Base-by-base conservation (phyloP, 2,329 filamentous ascomycete genomes). In the Penicillium sp. region DNA sequence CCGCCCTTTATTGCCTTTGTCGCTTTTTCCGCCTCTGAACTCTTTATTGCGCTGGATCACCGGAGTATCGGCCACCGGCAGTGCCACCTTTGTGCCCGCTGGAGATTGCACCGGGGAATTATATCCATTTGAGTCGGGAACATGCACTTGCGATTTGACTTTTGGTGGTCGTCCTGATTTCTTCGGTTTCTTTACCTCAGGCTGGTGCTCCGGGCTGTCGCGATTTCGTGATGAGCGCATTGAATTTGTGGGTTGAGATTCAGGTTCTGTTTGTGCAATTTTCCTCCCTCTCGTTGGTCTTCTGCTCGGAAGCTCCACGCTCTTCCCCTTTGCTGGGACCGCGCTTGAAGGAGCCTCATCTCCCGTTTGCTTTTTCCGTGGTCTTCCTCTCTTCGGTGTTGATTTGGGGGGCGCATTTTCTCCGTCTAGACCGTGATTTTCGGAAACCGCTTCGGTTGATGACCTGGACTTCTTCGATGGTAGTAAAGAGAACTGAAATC, bases 31-130 rank as follows among this genome's bases (percentile, higher is more conserved):
- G 56, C 89, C 89, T 59, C 93, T 84, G 84, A 97, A 89, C 69
- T 96, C 92, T 74, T 96, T 95, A 71, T 97, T 97, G 47, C 91
- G 85, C 70, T 90, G 88, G 62, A 96, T 96, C 27, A 97, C 85
- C 0, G 93, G 93, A 13, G 93, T 97, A 70, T 97, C 93, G 65
- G 90, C 91, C 70, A 95, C 89, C 1, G 92, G 92, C 9, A 97
- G 78, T 47, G 90, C 82, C 57, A 97, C 95, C 65, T 90, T 90
- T 55, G 77, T 77, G 61, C 78, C 74, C 6, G 70, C 48, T 51
- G 67, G 60, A 43, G 61, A 58, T 51, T 62, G 62, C 40, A 66
- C 68, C 5, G 69, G 67, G 13, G 68, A 69, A 26, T 59, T 59
- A 43, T 66, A 67, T 18, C 65, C 66, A 55, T 70, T 69, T 48